phyloP scores from a whole-genome alignment of 768 basidiomycete genomes.

The Tulasnella sp. region DNA sequence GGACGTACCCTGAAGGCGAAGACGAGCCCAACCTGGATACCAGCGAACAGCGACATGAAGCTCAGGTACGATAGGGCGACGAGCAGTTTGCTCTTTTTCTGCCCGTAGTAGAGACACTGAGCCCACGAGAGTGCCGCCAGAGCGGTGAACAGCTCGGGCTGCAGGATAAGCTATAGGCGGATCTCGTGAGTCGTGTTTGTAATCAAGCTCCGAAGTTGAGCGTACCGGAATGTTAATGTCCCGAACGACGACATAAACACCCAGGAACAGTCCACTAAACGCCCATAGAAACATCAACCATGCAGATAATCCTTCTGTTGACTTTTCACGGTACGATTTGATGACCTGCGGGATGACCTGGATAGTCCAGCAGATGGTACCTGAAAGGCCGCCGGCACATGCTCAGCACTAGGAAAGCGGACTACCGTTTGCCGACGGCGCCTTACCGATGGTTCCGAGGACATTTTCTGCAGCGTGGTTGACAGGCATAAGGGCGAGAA shows the following conservation, averaged over 20 bases:
- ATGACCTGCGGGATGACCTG: conserved; percentile 35
- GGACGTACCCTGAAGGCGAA: conserved; percentile 42
- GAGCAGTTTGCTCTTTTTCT: conserved; percentile 26
- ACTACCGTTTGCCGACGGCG: neutral
- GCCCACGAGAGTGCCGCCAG: conserved; percentile 23
- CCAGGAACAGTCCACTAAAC: conserved; percentile 45
- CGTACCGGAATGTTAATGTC: conserved; percentile 36
- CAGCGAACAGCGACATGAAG: conserved; percentile 38
- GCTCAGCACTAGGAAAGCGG: neutral
- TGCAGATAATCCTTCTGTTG: conserved; percentile 56
- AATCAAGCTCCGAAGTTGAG: neutral
- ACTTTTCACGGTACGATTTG: conserved; percentile 59
- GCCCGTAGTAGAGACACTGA: conserved; percentile 59
- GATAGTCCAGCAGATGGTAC: conserved; percentile 53
- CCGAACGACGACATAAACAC: conserved; percentile 55
- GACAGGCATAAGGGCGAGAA: neutral
- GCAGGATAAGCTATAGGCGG: conserved; percentile 51
- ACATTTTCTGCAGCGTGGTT: conserved; percentile 7
- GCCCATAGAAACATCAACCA: conserved; percentile 62
- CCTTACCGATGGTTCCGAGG: conserved; percentile 1
- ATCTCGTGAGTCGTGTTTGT: conserved; percentile 17
- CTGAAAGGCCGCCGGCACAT: conserved; percentile 18
- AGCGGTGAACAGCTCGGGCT: conserved; percentile 34
- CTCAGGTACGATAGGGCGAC: conserved; percentile 15
- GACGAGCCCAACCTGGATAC: conserved; percentile 48